phyloP scores from a whole-genome alignment of 2,329 filamentous ascomycete genomes.

The Ascosphaera apis region DNA sequence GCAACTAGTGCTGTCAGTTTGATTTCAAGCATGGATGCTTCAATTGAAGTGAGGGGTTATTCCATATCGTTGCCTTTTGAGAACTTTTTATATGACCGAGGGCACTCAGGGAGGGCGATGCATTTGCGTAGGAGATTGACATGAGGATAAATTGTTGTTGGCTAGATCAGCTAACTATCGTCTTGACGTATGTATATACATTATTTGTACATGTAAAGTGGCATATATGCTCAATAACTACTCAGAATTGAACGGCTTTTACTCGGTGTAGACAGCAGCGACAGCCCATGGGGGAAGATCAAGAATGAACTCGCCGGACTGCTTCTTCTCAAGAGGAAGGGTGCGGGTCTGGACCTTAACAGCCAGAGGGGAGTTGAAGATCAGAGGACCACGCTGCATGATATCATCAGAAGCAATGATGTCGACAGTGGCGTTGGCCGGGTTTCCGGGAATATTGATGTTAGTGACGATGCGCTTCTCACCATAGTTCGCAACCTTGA shows the following conservation, averaged over 20 bases:
- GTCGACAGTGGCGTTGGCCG: not conserved
- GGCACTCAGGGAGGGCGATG: no score
- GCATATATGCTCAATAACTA: no score
- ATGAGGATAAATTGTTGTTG: no score
- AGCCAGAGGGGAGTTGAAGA: not conserved
- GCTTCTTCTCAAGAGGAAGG: not conserved
- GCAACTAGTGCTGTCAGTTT: no score
- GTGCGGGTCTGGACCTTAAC: not conserved
- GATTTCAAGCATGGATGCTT: no score
- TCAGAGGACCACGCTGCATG: not conserved
- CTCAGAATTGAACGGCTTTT: not conserved
- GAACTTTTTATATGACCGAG: no score
- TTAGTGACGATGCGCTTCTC: conserved; percentile 8
- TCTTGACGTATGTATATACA: no score
- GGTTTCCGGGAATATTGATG: not conserved
- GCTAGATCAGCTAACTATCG: no score
- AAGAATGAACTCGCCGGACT: not conserved
- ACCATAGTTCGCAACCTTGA: conserved; percentile 15
- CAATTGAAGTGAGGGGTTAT: no score
- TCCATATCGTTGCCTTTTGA: no score
- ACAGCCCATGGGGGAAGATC: not conserved
- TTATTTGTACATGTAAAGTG: no score
- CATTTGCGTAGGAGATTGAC: no score
- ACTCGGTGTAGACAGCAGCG: not conserved
- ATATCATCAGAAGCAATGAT: not conserved